Evolutionary conservation across 208 protist genomes (phyloP).

Genomic region (Trypanosoma platydactyli): DNA sequence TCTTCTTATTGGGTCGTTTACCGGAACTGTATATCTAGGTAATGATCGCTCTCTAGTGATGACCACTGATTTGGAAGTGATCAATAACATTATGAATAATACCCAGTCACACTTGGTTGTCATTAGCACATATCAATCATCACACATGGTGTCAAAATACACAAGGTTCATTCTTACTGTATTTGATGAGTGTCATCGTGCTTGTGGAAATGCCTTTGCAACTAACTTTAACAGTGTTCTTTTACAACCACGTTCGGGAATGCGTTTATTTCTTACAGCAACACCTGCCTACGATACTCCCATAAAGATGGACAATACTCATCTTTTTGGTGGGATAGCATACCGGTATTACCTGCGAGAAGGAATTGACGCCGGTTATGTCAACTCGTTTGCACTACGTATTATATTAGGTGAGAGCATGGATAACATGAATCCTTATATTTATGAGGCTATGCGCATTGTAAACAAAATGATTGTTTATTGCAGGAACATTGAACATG

Average conservation of each 20-base stretch:
- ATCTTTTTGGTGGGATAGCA: slow-evolving; percentile 68
- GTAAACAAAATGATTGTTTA: slow-evolving; percentile 83
- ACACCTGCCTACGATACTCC: slow-evolving; percentile 81
- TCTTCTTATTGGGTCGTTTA: slow-evolving; percentile 67
- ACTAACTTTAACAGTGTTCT: slow-evolving; percentile 78
- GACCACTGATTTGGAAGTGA: slow-evolving; percentile 56
- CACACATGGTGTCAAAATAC: slow-evolving; percentile 47
- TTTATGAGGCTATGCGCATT: slow-evolving; percentile 72
- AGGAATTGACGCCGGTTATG: slow-evolving; percentile 71
- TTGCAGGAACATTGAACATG: slow-evolving; percentile 65
- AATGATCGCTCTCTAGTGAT: slow-evolving; percentile 32
- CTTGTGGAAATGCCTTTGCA: slow-evolving; percentile 57
- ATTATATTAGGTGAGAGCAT: slow-evolving; percentile 51
- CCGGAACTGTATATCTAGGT: slow-evolving; percentile 38
- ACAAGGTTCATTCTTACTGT: slow-evolving; percentile 54
- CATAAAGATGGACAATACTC: slow-evolving; percentile 67
- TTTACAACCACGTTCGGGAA: slow-evolving; percentile 40
- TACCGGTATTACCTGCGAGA: slow-evolving; percentile 83
- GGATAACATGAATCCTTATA: slow-evolving; percentile 65
- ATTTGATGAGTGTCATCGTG: slow-evolving; percentile 84
- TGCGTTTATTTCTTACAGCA: slow-evolving; percentile 68
- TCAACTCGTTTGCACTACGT: slow-evolving; percentile 70
- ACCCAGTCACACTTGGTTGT: slow-evolving; percentile 38
- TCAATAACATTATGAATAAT: slow-evolving; percentile 42
- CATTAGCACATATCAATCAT: slow-evolving; percentile 80